A percentile compares a stretch with the other conserved stretches of the same genome.
Conservation (phyloP, 1,284 basidiomycete genomes). For the Malassezia psittaci region DNA sequence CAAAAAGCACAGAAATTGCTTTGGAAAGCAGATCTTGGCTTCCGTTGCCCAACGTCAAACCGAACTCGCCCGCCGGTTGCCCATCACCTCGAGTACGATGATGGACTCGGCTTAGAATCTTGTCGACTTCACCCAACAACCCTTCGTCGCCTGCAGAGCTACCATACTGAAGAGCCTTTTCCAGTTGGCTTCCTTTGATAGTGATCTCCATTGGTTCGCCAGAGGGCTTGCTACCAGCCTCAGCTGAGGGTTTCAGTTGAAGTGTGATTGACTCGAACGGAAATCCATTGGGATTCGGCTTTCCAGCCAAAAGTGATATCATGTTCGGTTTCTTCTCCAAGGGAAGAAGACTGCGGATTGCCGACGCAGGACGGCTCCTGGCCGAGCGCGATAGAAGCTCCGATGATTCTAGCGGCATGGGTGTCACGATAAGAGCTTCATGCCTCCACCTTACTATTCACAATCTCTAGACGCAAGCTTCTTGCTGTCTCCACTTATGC, state of each 20-base stretch:
- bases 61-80: slow-evolving; percentile 23
- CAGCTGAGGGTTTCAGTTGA: slow-evolving; percentile 49
- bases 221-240: slow-evolving; percentile 10
- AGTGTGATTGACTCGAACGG: slow-evolving; percentile 67
- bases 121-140: slow-evolving; percentile 58
- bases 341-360: slow-evolving; percentile 60
- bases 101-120: slow-evolving; percentile 56
- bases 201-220: slow-evolving; percentile 26
- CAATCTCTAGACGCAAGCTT: too few species aligned
- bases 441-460: background rate
- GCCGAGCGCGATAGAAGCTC: background rate
- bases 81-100: slow-evolving; percentile 52
- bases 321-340: slow-evolving; percentile 67
- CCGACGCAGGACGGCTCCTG: slow-evolving; percentile 13
- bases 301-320: slow-evolving; percentile 62
- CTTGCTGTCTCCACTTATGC: background rate
- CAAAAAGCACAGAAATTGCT: slow-evolving; percentile 56
- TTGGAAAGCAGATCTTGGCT: slow-evolving; percentile 82
- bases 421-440: background rate
- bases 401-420: slow-evolving; percentile 10
- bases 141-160: slow-evolving; percentile 62
- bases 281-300: slow-evolving; percentile 78
- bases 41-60: slow-evolving; percentile 65
- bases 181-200: slow-evolving; percentile 44
- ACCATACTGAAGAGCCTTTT: slow-evolving; percentile 51